Conservation (phyloP, 1,139 yeast genomes). For the Geotrichum bryndzae region DNA sequence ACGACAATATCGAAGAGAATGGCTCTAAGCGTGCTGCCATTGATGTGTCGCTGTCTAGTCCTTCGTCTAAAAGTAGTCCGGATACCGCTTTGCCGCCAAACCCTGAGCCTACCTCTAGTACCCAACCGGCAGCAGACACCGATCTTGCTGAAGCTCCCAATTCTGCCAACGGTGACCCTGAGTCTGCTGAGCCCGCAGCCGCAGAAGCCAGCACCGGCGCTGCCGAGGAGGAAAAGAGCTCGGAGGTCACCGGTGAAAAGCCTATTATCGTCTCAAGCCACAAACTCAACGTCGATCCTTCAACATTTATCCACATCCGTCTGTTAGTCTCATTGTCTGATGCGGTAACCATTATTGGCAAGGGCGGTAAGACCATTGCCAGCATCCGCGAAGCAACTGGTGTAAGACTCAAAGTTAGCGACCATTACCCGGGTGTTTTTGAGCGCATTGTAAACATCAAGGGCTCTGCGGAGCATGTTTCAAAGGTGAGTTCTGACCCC, state of each 20-base stretch:
- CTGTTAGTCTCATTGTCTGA: constrained; percentile 75
- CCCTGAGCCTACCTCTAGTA: not conserved
- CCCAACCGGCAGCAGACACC: not conserved
- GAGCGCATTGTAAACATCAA: constrained; percentile 72
- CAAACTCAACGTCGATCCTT: constrained; percentile 37
- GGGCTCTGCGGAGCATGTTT: constrained; percentile 76
- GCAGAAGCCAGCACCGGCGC: not conserved
- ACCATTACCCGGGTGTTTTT: constrained; percentile 63
- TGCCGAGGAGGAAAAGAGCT: not conserved
- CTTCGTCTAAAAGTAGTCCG: not conserved
- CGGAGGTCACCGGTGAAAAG: not conserved
- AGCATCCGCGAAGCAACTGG: constrained; percentile 60
- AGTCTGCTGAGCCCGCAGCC: not conserved
- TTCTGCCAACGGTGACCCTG: not conserved
- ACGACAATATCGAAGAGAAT: constrained; percentile 36
- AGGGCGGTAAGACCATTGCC: constrained; percentile 66
- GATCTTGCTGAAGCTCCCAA: not conserved
- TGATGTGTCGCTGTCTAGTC: constrained; percentile 34
- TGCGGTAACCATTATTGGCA: constrained; percentile 71
- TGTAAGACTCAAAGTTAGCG: constrained; percentile 71
- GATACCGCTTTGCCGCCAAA: not conserved
- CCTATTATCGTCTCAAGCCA: constrained; percentile 17
- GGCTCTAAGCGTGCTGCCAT: constrained; percentile 61
- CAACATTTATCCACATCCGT: constrained; percentile 59
- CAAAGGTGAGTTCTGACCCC: constrained; percentile 37